These are phyloP conservation scores for Phalaenopsis aphrodite DNA, from an alignment of 106 monocot genomes.

Conservation along the genomic window DNA sequence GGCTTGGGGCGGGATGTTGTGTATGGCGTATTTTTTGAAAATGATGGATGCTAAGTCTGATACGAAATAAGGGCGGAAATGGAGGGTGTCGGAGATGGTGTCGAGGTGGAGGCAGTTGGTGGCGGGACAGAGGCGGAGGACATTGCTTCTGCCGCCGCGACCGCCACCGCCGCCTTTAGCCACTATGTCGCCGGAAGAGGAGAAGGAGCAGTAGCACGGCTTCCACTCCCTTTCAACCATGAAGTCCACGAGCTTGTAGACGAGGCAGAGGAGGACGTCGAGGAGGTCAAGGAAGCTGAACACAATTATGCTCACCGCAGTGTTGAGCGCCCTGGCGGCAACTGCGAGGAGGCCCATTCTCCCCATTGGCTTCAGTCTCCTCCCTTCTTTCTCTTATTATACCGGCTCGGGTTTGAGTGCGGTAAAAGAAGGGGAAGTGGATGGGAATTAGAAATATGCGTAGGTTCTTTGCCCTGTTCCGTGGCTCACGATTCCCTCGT, in stretches of 20 bases:
- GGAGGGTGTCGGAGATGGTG: slow-evolving; percentile 84
- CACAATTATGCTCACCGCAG: slow-evolving; percentile 58
- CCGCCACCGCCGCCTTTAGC: not conserved
- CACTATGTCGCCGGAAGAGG: slow-evolving; percentile 10
- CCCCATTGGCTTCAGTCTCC: not conserved
- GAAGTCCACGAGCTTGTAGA: slow-evolving; percentile 22
- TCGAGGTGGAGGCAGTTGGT: slow-evolving; percentile 67
- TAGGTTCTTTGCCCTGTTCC: not conserved
- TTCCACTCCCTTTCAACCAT: slow-evolving; percentile 19
- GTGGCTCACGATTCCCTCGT: not conserved
- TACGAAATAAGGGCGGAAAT: slow-evolving; percentile 52
- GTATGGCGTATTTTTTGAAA: slow-evolving; percentile 12
- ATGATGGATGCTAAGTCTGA: slow-evolving; percentile 25
- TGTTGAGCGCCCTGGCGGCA: slow-evolving; percentile 43
- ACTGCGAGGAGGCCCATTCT: not conserved
- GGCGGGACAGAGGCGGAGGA: slow-evolving; percentile 43
- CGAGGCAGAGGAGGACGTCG: slow-evolving; percentile 14
- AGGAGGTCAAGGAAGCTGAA: slow-evolving; percentile 13
- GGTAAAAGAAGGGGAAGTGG: not conserved
- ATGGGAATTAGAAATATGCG: not conserved
- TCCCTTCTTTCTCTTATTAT: not conserved
- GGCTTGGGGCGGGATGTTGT: not conserved
- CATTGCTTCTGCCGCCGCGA: slow-evolving; percentile 23
- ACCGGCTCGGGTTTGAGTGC: not conserved
- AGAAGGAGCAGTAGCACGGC: slow-evolving; percentile 24